A percentile compares a stretch with the other conserved stretches of the same genome.
phyloP scores from a whole-genome alignment of 192 early-diverging fungal species.

The Gaertneriomyces sp. region DNA sequence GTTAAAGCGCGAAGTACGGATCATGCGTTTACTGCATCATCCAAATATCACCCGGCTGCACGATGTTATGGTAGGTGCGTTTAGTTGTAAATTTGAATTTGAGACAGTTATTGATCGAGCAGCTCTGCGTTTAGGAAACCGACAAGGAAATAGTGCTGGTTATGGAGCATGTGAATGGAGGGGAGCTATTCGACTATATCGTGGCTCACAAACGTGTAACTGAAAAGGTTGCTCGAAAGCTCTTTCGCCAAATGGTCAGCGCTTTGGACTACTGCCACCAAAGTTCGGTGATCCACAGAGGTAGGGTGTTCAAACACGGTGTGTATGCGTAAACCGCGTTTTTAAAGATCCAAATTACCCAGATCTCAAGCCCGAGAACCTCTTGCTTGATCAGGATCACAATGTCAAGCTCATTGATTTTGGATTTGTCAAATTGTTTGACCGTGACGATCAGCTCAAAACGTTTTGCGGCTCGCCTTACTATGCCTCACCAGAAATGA shows the following conservation, averaged over 20 bases:
- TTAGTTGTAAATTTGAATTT: slow-evolving; percentile 51
- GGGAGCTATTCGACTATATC: slow-evolving; percentile 90
- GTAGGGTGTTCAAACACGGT: slow-evolving; percentile 17
- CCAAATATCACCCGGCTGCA: slow-evolving; percentile 77
- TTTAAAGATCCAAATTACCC: neutral
- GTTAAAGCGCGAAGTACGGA: slow-evolving; percentile 56
- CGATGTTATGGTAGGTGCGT: slow-evolving; percentile 73
- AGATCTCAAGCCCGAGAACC: slow-evolving; percentile 98
- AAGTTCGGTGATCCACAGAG: slow-evolving; percentile 53
- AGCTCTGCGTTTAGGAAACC: slow-evolving; percentile 48
- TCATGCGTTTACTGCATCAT: slow-evolving; percentile 62
- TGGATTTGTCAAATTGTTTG: slow-evolving; percentile 51
- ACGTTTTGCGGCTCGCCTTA: slow-evolving; percentile 59
- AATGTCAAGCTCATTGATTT: slow-evolving; percentile 61
- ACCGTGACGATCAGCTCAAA: slow-evolving; percentile 40
- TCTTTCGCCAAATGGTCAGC: slow-evolving; percentile 53
- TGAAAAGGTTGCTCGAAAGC: slow-evolving; percentile 60
- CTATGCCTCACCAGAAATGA: slow-evolving; percentile 67
- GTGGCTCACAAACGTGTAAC: slow-evolving; percentile 79
- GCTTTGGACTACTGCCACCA: slow-evolving; percentile 58
- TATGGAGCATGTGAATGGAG: slow-evolving; percentile 87
- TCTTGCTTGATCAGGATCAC: slow-evolving; percentile 53
- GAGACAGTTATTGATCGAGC: too few relatives aligned
- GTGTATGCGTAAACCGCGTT: neutral
- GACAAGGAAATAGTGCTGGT: slow-evolving; percentile 83